Conservation (phyloP, 371 early-diverging fungal species). For the Coemansia sp. region DNA sequence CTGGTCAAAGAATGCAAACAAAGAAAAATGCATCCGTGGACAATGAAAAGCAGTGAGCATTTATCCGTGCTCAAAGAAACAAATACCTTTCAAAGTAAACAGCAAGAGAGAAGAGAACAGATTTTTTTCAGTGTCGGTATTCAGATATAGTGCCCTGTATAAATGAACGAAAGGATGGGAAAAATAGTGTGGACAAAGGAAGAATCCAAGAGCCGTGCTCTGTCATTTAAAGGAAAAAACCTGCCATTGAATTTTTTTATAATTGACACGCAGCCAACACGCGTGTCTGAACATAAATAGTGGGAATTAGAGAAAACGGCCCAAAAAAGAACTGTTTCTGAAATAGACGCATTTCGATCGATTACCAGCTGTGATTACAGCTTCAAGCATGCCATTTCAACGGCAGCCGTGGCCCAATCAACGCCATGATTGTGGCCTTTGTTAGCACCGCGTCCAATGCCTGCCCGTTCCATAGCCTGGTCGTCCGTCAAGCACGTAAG, state of each 20-base stretch:
- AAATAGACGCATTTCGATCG: not conserved
- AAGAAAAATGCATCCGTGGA: not conserved
- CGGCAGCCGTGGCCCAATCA: conserved; percentile 97
- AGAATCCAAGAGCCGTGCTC: not conserved
- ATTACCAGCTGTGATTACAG: not conserved
- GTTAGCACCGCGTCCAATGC: conserved; percentile 53
- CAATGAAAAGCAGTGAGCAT: not conserved
- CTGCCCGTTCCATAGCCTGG: conserved; percentile 86
- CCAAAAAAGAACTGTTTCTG: not conserved
- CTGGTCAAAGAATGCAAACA: not conserved
- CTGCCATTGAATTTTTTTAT: not conserved
- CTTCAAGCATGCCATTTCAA: conserved; percentile 78
- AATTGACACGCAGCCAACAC: not conserved
- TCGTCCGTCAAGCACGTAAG: conserved; percentile 92
- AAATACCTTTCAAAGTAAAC: not conserved
- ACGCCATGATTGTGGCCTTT: conserved; percentile 90
- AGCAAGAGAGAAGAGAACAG: not conserved
- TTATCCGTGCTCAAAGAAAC: not conserved
- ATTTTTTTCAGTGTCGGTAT: not conserved
- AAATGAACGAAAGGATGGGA: not conserved
- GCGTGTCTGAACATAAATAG: not conserved
- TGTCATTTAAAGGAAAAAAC: not conserved
- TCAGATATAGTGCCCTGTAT: not conserved
- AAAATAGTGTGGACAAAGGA: not conserved
- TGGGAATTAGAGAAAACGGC: conserved; percentile 4